Conservation (phyloP, 2,329 filamentous ascomycete genomes). For the Zalaria sp. region DNA sequence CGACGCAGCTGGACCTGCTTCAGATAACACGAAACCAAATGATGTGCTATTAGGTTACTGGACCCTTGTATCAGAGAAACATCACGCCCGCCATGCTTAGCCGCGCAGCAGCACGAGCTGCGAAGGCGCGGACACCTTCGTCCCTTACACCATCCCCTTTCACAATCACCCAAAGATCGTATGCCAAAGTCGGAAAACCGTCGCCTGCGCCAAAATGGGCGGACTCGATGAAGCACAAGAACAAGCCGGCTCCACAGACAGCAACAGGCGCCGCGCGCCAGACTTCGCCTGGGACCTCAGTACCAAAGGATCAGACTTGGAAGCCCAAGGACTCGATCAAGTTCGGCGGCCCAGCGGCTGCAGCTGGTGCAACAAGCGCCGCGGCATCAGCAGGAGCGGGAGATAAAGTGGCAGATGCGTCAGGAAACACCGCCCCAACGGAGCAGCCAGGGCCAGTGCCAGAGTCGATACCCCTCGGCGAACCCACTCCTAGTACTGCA, state of each 20-base stretch:
- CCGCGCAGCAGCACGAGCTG: slow-evolving; percentile 15
- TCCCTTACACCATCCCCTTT: slow-evolving; percentile 5
- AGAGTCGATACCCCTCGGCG: background rate
- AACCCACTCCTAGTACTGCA: slow-evolving; percentile 8
- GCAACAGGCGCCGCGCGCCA: slow-evolving; percentile 13
- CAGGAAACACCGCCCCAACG: slow-evolving; percentile 14
- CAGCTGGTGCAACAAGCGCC: slow-evolving; percentile 8
- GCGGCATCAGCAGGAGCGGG: slow-evolving; percentile 18
- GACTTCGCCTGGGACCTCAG: slow-evolving; percentile 17
- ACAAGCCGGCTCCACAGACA: background rate
- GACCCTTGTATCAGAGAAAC: too few relatives aligned
- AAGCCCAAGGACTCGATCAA: slow-evolving; percentile 25
- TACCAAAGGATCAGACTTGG: slow-evolving; percentile 25
- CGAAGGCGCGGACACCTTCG: slow-evolving; percentile 5
- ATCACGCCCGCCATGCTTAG: slow-evolving; percentile 13
- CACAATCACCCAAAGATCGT: slow-evolving; percentile 11
- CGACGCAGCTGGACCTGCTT: too few relatives aligned
- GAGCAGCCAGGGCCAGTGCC: slow-evolving; percentile 11
- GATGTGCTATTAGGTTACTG: too few relatives aligned
- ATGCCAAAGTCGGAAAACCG: slow-evolving; percentile 9
- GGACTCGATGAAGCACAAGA: too few relatives aligned
- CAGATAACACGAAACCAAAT: too few relatives aligned
- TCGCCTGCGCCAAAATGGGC: slow-evolving; percentile 4
- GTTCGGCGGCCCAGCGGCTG: slow-evolving; percentile 16
- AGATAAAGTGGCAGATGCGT: slow-evolving; percentile 13